phyloP scores from a whole-genome alignment of 805 yeast genomes.

The Cyberlindnera meyerae region DNA sequence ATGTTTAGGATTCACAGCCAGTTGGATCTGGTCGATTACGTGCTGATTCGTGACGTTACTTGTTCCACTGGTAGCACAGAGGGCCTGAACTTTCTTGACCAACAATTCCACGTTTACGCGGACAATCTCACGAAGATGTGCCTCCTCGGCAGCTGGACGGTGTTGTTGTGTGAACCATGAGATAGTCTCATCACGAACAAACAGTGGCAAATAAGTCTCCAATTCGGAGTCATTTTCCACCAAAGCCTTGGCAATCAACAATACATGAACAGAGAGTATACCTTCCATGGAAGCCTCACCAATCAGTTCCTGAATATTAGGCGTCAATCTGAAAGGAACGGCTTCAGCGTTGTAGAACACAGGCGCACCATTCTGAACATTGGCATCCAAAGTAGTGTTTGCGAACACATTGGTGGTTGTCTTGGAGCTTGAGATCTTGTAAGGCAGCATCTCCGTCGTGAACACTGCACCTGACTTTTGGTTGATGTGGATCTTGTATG shows the following conservation, averaged over 20 bases:
- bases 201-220: constrained; percentile 86
- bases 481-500: constrained; percentile 85
- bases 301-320: constrained; percentile 88
- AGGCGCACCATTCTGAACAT: constrained; percentile 46
- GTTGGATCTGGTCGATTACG: constrained; percentile 82
- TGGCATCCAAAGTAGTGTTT: constrained; percentile 31
- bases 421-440: constrained; percentile 56
- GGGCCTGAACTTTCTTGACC: constrained; percentile 68
- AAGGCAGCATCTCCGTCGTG: constrained; percentile 94
- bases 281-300: constrained; percentile 96
- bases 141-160: constrained; percentile 75
- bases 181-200: constrained; percentile 92
- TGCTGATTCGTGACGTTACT: constrained; percentile 77
- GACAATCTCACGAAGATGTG: constrained; percentile 81
- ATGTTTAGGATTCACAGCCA: constrained; percentile 93
- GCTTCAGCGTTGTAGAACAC: constrained; percentile 86
- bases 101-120: constrained; percentile 82
- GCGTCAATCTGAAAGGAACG: constrained; percentile 95
- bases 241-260: constrained; percentile 82
- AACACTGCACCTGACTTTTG: constrained; percentile 81
- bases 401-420: constrained; percentile 33
- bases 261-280: constrained; percentile 74
- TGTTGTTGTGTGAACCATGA: constrained; percentile 92
- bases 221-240: constrained; percentile 89
- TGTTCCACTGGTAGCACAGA: constrained; percentile 57